Evolutionary conservation across 164 flowering plant genomes (phyloP).

Genomic region (Macadamia integrifolia): DNA sequence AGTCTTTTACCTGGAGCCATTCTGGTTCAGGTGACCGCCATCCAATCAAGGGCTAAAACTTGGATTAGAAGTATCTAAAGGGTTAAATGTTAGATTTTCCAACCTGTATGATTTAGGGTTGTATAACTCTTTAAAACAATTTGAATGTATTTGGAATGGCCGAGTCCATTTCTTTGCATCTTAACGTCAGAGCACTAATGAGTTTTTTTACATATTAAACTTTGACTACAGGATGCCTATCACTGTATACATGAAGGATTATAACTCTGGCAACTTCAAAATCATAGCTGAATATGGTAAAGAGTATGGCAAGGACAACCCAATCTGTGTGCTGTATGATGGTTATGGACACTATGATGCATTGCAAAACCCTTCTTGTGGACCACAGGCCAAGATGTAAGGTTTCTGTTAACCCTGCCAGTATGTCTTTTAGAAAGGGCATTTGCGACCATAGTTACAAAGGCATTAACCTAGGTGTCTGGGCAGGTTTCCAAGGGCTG

Average conservation of each 20-base stretch:
- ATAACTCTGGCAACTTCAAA: conserved; percentile 33
- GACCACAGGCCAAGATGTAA: no score
- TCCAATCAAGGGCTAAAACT: neutral
- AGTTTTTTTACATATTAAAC: neutral
- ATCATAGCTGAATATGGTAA: conserved; percentile 76
- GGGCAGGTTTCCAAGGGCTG: no score
- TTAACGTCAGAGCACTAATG: neutral
- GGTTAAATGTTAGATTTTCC: neutral
- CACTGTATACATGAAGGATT: conserved; percentile 58
- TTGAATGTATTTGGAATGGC: neutral
- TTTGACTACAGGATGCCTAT: conserved; percentile 60
- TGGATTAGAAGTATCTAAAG: neutral
- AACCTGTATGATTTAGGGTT: neutral
- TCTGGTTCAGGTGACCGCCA: neutral
- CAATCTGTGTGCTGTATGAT: conserved; percentile 66
- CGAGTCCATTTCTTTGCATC: neutral
- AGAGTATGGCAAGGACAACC: conserved; percentile 62
- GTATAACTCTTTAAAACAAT: neutral
- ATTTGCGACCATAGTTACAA: no score
- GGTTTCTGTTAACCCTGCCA: no score
- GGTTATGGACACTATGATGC: conserved; percentile 77
- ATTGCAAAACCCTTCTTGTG: no score
- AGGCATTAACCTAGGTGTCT: no score
- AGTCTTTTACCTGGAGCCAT: neutral
- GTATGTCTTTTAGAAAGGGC: no score